Evolutionary conservation across 2,329 filamentous ascomycete species (phyloP), one percentile per base, ranked within the genome.

Genomic region (Teratosphaeria nubilosa): DNA sequence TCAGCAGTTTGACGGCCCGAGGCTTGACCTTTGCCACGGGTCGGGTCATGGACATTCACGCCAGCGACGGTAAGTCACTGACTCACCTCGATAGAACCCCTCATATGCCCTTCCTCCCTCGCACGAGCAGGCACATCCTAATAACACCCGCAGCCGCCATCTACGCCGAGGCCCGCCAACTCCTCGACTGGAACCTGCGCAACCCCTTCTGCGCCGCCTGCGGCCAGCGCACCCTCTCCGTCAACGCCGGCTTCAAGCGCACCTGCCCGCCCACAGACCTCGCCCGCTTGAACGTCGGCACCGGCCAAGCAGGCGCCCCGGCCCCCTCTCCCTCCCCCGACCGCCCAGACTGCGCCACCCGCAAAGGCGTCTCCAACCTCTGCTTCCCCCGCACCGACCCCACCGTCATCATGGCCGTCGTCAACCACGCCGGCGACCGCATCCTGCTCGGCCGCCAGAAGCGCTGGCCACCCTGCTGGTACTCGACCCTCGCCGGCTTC

Each of bases 161-260:
- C 52, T 96, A 91, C 66, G 92, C 90, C 14, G 90, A 96, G 74
- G 89, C 91, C 7, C 86, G 92, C 57, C 88, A 91, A 52, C 80
- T 96, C 27, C 78, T 95, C 37, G 94, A 97, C 76, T 99, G 94
- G 94, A 97, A 99, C 75, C 80, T 80, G 27, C 87, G 92, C 55
- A 96, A 95, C 74, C 88, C 87, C 31, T 99, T 90, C 79, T 99
- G 94, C 73, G 91, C 86, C 32, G 86, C 87, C 58, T 99, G 94
- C 74, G 92, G 94, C 34, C 82, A 88, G 68, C 84, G 82, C 25
- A 97, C 91, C 0, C 77, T 96, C 60, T 87, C 86, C 20, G 79
- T 89, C 27, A 86, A 91, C 67, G 87, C 85, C 4, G 89, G 89
- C 54, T 90, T 87, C 70, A 95, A 95, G 76, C 84, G 89, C 52